Conservation (phyloP, 306 rosid genomes). For the Acacia acuminata region DNA sequence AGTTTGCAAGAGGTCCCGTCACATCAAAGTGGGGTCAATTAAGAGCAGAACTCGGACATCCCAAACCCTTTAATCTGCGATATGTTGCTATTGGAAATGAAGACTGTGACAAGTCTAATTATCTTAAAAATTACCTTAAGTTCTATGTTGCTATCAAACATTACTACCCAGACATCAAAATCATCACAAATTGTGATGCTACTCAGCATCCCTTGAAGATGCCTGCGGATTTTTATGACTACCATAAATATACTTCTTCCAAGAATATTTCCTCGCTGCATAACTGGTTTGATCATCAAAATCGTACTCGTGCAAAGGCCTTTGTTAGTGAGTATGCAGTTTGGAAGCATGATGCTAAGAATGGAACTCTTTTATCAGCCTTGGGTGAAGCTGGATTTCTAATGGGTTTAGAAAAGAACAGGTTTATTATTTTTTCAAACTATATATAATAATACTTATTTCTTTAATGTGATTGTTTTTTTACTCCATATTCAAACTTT, state of each 20-base stretch:
- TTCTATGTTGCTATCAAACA: neutral
- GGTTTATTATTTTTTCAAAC: conserved; percentile 37
- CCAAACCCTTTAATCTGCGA: neutral
- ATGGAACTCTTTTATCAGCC: too few relatives aligned
- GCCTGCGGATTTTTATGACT: neutral
- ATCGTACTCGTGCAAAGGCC: conserved; percentile 60
- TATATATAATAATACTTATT: neutral
- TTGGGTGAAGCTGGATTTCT: too few relatives aligned
- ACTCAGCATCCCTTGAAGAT: neutral
- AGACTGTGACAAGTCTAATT: conserved; percentile 52
- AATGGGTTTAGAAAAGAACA: conserved; percentile 52
- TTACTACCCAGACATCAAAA: neutral
- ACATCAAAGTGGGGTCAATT: neutral
- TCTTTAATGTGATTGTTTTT: too few relatives aligned
- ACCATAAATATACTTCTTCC: neutral
- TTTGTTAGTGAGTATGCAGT: conserved; percentile 92
- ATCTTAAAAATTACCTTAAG: neutral
- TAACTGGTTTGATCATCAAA: conserved; percentile 1
- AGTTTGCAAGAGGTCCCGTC: too few relatives aligned
- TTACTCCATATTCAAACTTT: neutral
- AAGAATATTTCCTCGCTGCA: neutral
- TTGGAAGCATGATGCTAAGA: conserved; percentile 1
- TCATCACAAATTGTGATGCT: neutral
- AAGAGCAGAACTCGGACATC: neutral
- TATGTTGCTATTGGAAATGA: conserved; percentile 75